A percentile compares a stretch with the other conserved stretches of the same genome.
phyloP scores from a whole-genome alignment of 2,329 filamentous ascomycete genomes.

The Endocalyx cinctus region DNA sequence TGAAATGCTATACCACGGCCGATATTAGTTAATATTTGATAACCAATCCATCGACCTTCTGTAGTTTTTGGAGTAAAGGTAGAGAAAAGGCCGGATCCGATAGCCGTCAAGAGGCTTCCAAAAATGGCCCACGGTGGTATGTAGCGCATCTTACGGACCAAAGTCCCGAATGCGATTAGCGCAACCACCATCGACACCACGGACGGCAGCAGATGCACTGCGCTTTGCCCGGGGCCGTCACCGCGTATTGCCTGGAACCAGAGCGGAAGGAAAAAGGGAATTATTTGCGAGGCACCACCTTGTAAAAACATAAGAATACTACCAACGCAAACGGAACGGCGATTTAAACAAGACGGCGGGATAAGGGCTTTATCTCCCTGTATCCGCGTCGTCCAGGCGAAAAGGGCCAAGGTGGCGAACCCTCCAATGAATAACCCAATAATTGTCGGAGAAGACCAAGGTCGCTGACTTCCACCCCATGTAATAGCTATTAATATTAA shows the following conservation, averaged over 20 bases:
- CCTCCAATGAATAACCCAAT: too few relatives aligned
- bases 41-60: slow-evolving; percentile 51
- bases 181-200: slow-evolving; percentile 43
- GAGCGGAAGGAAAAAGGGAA: too few relatives aligned
- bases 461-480: slow-evolving; percentile 9
- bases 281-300: too few relatives aligned
- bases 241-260: slow-evolving; percentile 53
- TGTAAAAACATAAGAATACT: too few relatives aligned
- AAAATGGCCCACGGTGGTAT: slow-evolving; percentile 38
- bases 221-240: slow-evolving; percentile 47
- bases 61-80: slow-evolving; percentile 45
- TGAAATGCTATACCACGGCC: too few relatives aligned
- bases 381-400: too few relatives aligned
- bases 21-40: slow-evolving; percentile 51
- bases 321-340: too few relatives aligned
- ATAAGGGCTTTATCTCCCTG: too few relatives aligned
- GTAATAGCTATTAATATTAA: slow-evolving; percentile 13
- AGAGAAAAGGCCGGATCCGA: slow-evolving; percentile 51
- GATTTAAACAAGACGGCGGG: too few relatives aligned
- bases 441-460: too few relatives aligned
- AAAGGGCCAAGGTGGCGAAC: too few relatives aligned
- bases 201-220: slow-evolving; percentile 50
- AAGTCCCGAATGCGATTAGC: slow-evolving; percentile 35
- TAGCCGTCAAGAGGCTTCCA: slow-evolving; percentile 32
- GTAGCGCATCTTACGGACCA: slow-evolving; percentile 35